Evolutionary conservation across 2,329 filamentous ascomycete genomes (phyloP), one percentile per base, ranked within the genome.

Genomic region (Pochonia chlamydosporia): DNA sequence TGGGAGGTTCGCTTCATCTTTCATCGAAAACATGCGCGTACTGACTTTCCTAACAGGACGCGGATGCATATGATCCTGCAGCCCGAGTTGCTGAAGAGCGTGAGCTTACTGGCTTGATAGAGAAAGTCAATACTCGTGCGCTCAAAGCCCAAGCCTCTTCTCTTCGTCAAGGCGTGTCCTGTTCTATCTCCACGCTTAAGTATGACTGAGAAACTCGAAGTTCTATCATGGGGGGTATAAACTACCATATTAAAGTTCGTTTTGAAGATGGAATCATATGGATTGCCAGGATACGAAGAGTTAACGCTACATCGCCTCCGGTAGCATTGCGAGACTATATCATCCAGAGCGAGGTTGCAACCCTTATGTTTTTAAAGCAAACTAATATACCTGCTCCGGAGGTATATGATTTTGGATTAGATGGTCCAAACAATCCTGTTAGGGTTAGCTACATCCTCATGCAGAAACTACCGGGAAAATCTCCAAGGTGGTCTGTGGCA

Each of bases 171-270:
- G 67, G 68, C 7, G 50, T 68, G 10, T 44, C 54, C 18, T 72
- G 66, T 46, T 61, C 57, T n/a, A 56, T 65, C n/a, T 54, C 60
- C 11, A 56, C 61, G 21, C 59, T 70, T 28, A 52, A 58, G n/a
- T 67, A 71, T 59, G 60, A 69, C 46, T 56, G 54, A 54, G 52
- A 52, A 3, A 63, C 50, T 20, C 59, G 56, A 40, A 63, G 54
- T 31, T 64, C 65, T 5, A 60, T 71, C 0, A 73, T 74, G 65
- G 69, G 68, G 2, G 66, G 68, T 3, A 69, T 67, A 64, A 72
- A 74, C 51, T 74, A 67, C 52, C 67, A 74, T 49, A 52, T 70
- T 35, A 63, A 69, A 31, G 54, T 74, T 43, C 47, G 42, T 6
- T 75, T 75, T 49, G 61, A 70, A 5, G 70, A 74, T 52, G 66